phyloP scores from a whole-genome alignment of 805 yeast species.

The Lipomyces spencermartinsiae region DNA sequence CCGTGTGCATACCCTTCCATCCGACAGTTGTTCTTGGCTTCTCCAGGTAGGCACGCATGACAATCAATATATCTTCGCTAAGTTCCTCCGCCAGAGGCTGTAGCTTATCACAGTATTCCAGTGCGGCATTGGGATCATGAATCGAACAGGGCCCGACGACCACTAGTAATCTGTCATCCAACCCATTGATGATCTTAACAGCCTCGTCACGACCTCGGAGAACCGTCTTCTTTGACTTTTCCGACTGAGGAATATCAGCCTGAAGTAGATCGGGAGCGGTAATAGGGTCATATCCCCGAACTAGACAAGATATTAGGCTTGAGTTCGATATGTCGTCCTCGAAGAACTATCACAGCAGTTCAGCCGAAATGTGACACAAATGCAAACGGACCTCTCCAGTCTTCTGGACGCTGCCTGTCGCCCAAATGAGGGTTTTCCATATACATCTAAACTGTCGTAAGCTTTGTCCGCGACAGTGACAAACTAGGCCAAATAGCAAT shows the following conservation, averaged over 20 bases:
- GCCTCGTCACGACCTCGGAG: slow-evolving; percentile 78
- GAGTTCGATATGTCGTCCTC: neutral
- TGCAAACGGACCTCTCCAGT: slow-evolving; percentile 60
- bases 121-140: slow-evolving; percentile 91
- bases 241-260: slow-evolving; percentile 77
- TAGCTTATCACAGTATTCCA: slow-evolving; percentile 80
- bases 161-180: slow-evolving; percentile 84
- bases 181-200: slow-evolving; percentile 73
- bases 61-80: slow-evolving; percentile 76
- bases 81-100: slow-evolving; percentile 63
- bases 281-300: slow-evolving; percentile 89
- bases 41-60: slow-evolving; percentile 98
- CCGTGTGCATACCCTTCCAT: slow-evolving; percentile 77
- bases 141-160: slow-evolving; percentile 98
- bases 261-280: slow-evolving; percentile 95
- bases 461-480: neutral
- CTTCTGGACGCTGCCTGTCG: slow-evolving; percentile 75
- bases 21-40: slow-evolving; percentile 99
- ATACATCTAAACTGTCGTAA: slow-evolving; percentile 60
- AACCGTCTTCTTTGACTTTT: slow-evolving; percentile 65
- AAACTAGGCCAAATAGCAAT: neutral
- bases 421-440: slow-evolving; percentile 83
- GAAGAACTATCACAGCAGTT: too few relatives aligned
- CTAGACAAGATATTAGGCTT: slow-evolving; percentile 29
- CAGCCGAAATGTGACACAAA: neutral